Evolutionary conservation across 176 grass and related monocot genomes (phyloP), one percentile per base, ranked within the genome.

Genomic region (Carex kokanica): DNA sequence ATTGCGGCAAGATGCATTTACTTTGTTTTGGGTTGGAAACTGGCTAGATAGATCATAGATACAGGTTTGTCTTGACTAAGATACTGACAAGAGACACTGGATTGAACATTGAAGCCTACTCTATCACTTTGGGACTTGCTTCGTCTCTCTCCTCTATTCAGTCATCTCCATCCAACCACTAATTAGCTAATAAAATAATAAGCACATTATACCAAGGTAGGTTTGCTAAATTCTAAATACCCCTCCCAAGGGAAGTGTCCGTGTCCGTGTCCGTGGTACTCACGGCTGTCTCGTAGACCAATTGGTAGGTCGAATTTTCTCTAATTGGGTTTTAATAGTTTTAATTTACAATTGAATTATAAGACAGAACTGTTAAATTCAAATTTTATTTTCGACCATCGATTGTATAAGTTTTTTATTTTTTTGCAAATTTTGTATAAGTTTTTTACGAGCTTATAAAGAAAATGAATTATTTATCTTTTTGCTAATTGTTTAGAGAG

Each of bases 91-190:
- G 71, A 66, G 41, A 57, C 56, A 80, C 78, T 58, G 49, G 54
- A n/a, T n/a, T n/a, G n/a, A n/a, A n/a, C n/a, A 49, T 91, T 91
- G n/a, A 79, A 71, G 29, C 36, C 56, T 60, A 32, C 34, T 79
- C 59, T 71, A 82, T 85, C 87, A 79, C 87, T 63, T 89, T 75
- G 90, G 87, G 60, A 89, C 81, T 87, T 68, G 41, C 4, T 52
- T 74, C 71, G 64, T 78, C 43, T 60, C 29, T 73, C 63, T 73
- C 31, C n/a, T 34, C 6, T 64, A 18, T 73, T 5, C 4, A 23
- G 14, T 71, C 38, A 21, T 60, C 16, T 85, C 18, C 11, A 65
- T 77, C 27, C 36, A 20, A 49, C 20, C 4, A 32, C 21, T 27
- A 27, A 27, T 3, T 25, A 13, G 21, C 5, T 29, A 24, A 77